Conservation (phyloP, 169 alveolate species). For the Cryptosporidium bovis region DNA sequence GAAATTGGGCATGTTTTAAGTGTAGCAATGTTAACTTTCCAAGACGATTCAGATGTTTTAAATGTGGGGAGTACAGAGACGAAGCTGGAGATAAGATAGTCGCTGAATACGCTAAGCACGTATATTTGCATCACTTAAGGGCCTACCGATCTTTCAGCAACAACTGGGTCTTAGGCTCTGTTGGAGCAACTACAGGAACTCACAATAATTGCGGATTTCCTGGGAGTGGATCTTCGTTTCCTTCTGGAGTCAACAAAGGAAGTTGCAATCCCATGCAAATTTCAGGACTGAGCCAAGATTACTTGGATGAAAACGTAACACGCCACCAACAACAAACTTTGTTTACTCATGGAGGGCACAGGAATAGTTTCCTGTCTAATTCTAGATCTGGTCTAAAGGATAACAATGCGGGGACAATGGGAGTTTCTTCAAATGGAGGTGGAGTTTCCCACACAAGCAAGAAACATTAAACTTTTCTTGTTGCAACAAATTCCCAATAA, state of each 20-base stretch:
- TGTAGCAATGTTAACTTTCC: constrained; percentile 84
- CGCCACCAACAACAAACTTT: not conserved
- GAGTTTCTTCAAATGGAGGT: too few species aligned
- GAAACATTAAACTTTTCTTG: too few species aligned
- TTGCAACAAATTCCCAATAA: too few species aligned
- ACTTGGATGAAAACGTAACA: not conserved
- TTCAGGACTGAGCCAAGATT: too few species aligned
- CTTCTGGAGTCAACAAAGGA: too few species aligned
- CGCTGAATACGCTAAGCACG: constrained; percentile 81
- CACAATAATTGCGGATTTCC: too few species aligned
- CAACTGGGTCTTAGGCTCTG: not conserved
- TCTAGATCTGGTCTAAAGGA: too few species aligned
- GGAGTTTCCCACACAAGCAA: too few species aligned
- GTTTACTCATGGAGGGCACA: not conserved
- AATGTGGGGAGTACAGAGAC: constrained; percentile 79
- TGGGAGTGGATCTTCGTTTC: too few species aligned
- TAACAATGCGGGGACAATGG: too few species aligned
- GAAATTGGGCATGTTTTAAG: constrained; percentile 82
- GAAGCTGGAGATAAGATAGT: constrained; percentile 81
- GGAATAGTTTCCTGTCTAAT: not conserved
- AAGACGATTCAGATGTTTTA: constrained; percentile 82
- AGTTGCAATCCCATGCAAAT: too few species aligned
- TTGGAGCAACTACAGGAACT: not conserved
- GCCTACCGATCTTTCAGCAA: constrained; percentile 67
- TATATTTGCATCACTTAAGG: constrained; percentile 78